A percentile compares a stretch with the other conserved stretches of the same genome.
These are phyloP conservation scores for Leccinum subrobustum DNA, from an alignment of 1,284 basidiomycete species.

Conservation along the genomic window DNA sequence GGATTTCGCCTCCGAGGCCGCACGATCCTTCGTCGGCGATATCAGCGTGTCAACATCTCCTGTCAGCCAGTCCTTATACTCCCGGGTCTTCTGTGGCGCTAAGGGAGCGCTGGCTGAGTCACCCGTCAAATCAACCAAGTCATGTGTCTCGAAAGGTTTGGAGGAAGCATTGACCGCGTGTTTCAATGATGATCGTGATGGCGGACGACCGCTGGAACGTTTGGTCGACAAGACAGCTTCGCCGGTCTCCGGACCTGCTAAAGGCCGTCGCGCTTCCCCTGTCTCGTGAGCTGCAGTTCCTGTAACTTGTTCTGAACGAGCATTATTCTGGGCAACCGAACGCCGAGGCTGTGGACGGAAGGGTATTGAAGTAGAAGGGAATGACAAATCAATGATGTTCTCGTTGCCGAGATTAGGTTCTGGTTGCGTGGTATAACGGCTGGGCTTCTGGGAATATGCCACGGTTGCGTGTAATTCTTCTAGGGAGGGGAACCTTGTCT, in stretches of 20 bases:
- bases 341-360: slow-evolving; percentile 19
- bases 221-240: slow-evolving; percentile 20
- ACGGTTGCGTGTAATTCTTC: slow-evolving; percentile 76
- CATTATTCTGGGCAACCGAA: slow-evolving; percentile 16
- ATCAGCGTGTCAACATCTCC: slow-evolving; percentile 48
- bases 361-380: slow-evolving; percentile 21
- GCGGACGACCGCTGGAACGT: slow-evolving; percentile 24
- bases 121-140: slow-evolving; percentile 24
- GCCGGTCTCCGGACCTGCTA: slow-evolving; percentile 10
- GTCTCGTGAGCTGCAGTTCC: slow-evolving; percentile 53
- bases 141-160: slow-evolving; percentile 17
- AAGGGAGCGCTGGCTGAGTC: slow-evolving; percentile 6
- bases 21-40: slow-evolving; percentile 24
- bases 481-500: slow-evolving; percentile 73
- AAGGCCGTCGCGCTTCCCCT: slow-evolving; percentile 14
- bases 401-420: slow-evolving; percentile 15
- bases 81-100: slow-evolving; percentile 20
- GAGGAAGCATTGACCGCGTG: slow-evolving; percentile 13
- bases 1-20: slow-evolving; percentile 12
- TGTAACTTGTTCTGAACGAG: slow-evolving; percentile 54
- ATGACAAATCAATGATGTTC: slow-evolving; percentile 24
- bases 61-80: slow-evolving; percentile 68
- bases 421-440: slow-evolving; percentile 18
- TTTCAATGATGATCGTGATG: slow-evolving; percentile 29
- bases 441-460: slow-evolving; percentile 22